Evolutionary conservation across 495 filamentous ascomycete genomes (phyloP).

Genomic region (Parmelia sp.): DNA sequence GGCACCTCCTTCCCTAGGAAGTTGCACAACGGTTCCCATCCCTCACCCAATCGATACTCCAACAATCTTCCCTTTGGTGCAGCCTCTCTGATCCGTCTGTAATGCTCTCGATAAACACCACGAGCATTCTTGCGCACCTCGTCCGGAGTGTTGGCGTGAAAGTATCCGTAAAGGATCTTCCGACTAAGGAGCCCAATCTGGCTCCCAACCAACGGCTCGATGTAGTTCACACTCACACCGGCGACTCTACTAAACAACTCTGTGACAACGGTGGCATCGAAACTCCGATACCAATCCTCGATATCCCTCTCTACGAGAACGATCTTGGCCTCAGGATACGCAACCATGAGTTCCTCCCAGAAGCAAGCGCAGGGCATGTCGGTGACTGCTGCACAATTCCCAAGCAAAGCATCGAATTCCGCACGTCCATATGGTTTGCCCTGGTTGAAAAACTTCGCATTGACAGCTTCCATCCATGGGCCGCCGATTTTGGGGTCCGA

Average conservation of each 20-base stretch:
- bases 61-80: conserved; percentile 33
- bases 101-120: not conserved
- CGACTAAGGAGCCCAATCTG: not conserved
- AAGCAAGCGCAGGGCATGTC: conserved; percentile 27
- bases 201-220: not conserved
- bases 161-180: not conserved
- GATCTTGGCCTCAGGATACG: conserved; percentile 55
- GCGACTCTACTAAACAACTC: not conserved
- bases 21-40: conserved; percentile 43
- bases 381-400: not conserved
- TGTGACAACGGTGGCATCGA: not conserved
- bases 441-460: not conserved
- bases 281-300: conserved; percentile 35
- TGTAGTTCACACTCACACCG: not conserved
- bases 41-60: conserved; percentile 39
- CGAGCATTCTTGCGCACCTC: conserved; percentile 5
- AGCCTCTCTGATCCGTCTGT: conserved; percentile 27
- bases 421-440: not conserved
- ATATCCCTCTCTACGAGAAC: conserved; percentile 45
- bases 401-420: not conserved
- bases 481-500: not conserved
- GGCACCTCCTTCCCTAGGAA: conserved; percentile 42
- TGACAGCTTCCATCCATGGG: conserved; percentile 1
- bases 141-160: not conserved
- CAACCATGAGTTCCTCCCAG: conserved; percentile 46